A percentile compares a stretch with the other conserved stretches of the same genome.
Conservation (phyloP, 768 basidiomycete genomes). For the Tubosaeta sp. region DNA sequence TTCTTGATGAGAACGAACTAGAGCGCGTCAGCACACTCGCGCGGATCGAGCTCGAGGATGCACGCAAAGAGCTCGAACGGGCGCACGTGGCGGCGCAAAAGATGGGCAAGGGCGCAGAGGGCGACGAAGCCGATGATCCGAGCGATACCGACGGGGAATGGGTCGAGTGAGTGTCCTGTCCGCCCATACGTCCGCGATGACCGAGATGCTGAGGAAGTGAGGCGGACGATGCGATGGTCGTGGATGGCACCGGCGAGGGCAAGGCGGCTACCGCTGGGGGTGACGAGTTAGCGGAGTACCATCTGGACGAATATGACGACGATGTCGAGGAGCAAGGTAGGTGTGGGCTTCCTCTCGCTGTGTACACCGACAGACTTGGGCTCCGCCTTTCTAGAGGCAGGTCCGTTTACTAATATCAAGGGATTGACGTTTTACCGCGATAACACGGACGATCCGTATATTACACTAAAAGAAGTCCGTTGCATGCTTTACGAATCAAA, state of each 20-base stretch:
- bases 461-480: constrained; percentile 88
- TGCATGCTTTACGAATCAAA: not conserved
- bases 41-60: constrained; percentile 85
- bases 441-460: constrained; percentile 93
- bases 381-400: constrained; percentile 40
- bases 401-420: constrained; percentile 94
- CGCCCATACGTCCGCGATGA: constrained; percentile 10
- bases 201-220: constrained; percentile 32
- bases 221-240: constrained; percentile 61
- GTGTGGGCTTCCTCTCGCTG: not conserved
- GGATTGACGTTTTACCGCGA: constrained; percentile 89
- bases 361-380: not conserved
- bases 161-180: constrained; percentile 74
- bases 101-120: constrained; percentile 66
- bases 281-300: constrained; percentile 81
- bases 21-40: constrained; percentile 87
- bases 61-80: constrained; percentile 76
- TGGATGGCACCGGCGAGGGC: constrained; percentile 35
- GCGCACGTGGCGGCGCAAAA: constrained; percentile 71
- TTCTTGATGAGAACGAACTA: constrained; percentile 86
- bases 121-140: constrained; percentile 58
- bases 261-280: constrained; percentile 27
- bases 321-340: constrained; percentile 47
- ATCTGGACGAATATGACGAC: constrained; percentile 89
- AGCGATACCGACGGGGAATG: constrained; percentile 54